Base-by-base conservation (phyloP, 495 filamentous ascomycete genomes). In the Trichoderma asperelloides region DNA sequence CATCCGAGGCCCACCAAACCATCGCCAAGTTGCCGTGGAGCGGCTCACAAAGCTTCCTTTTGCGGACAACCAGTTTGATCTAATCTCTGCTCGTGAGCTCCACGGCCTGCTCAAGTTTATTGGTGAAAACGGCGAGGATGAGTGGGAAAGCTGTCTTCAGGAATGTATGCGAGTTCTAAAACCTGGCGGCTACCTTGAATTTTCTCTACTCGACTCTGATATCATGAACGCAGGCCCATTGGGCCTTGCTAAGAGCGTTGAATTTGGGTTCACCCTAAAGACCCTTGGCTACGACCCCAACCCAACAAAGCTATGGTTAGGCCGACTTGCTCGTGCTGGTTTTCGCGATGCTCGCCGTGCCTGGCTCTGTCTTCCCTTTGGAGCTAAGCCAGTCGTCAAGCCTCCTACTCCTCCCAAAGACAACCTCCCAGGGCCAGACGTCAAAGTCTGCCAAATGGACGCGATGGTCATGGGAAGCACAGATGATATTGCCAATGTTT, bases 111-210 rank as follows among this genome's bases (percentile, higher is more conserved):
- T 98, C 65, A 93, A 92, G 77, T 85, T 86, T 73, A 87, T 77
- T 70, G 80, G 75, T 76, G 79, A 87, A 73, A 78, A 82, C 67
- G 80, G 85, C 28, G 73, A 81, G 37, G 93, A 98, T 71, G 94
- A 98, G 74, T 98, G 94, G 79, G 91, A 96, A 71, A 84, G 88
- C 51, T 93, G 90, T 70, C 83, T 98, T 1, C 77, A 79, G 40
- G 95, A 98, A 78, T 96, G 92, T 76, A 85, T 90, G 74, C 93
- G 95, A 66, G 88, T 91, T 66, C 86, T 98, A 71, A 95, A 94
- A 78, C 95, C 93, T 0, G 94, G 93, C 63, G 95, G 95, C 16
- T 92, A 91, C 75, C 80, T 98, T 68, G 94, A 98, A 72, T 98
- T 92, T 81, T 85, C 85, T 66, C 78, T 97, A 8, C 83, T 98